phyloP scores from a whole-genome alignment of 192 early-diverging fungal species.

The Radiomyces spectabilis region DNA sequence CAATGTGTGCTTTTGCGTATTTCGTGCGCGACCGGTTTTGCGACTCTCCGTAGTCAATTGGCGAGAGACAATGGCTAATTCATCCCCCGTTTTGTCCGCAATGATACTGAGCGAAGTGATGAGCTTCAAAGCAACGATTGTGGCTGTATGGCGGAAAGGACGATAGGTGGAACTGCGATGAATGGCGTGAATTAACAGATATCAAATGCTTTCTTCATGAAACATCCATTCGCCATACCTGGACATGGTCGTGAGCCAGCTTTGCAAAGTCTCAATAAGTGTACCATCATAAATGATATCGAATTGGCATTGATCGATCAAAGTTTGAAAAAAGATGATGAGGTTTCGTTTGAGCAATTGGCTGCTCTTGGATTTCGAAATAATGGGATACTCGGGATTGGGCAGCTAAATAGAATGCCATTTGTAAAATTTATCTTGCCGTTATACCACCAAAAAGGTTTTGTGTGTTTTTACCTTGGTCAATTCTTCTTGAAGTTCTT shows the following conservation, averaged over 20 bases:
- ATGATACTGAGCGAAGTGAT: slow-evolving; percentile 62
- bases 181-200: too few species aligned
- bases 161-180: slow-evolving; percentile 65
- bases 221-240: too few species aligned
- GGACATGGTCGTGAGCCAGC: slow-evolving; percentile 62
- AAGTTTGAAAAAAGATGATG: slow-evolving; percentile 54
- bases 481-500: slow-evolving; percentile 51
- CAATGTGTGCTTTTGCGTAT: slow-evolving; percentile 20
- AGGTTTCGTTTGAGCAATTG: slow-evolving; percentile 62
- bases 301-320: slow-evolving; percentile 53
- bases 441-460: too few species aligned
- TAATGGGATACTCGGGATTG: slow-evolving; percentile 69
- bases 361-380: slow-evolving; percentile 56
- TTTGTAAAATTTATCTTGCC: too few species aligned
- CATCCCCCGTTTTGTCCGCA: slow-evolving; percentile 45
- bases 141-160: slow-evolving; percentile 88
- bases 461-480: slow-evolving; percentile 55
- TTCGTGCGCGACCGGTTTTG: slow-evolving; percentile 21
- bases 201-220: too few species aligned
- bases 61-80: slow-evolving; percentile 56
- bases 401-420: slow-evolving; percentile 21
- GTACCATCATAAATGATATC: slow-evolving; percentile 52
- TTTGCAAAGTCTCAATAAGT: slow-evolving; percentile 52
- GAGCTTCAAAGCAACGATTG: slow-evolving; percentile 59
- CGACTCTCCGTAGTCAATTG: slow-evolving; percentile 60